Base-by-base conservation (phyloP, 2,329 filamentous ascomycete genomes). In the Pestalotiopsis sp. region DNA sequence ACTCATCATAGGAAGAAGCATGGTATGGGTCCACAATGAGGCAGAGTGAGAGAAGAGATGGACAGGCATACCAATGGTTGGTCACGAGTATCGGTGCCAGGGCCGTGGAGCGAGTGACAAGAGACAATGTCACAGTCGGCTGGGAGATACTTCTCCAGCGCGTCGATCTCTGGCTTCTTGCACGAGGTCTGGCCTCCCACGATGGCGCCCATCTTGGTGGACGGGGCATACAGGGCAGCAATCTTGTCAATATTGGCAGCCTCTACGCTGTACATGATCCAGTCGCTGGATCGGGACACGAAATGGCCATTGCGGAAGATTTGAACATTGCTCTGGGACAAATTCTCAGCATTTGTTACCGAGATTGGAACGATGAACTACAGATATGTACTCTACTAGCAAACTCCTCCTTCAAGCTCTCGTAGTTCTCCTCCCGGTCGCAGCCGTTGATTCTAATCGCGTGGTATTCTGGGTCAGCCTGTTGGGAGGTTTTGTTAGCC, bases 241-340 rank as follows among this genome's bases (percentile, higher is more conserved):
- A 98, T 93, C 73, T 87, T 88, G 79, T 94, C 92, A 80, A 99
- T 97, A 73, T 91, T 89, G 75, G 94, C 94, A 71, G 96, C 96
- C 83, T 98, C 95, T 81, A 99, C 96, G 82, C 93, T 97, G 87
- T 99, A 99, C 79, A 99, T 94, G 83, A 98, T 97, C 82, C 95
- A 98, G 87, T 98, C 95, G 91, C 95, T 98, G 81, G 91, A 91
- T 83, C 96, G 91, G 75, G 96, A 98, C 76, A 99, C 96, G 80
- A 95, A 88, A 84, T 98, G 95, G 76, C 97, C 97, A 88, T 97
- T 97, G 80, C 90, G 91, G 80, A 95, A 90, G 77, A 99, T 96
- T 81, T 93, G 91, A 85, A 99, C 86, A 85, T 91, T 90, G 79
- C 88, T 91, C 95, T 95, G 90, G 45, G 84, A 83, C 79, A 76